A percentile compares a stretch with the other conserved stretches of the same genome.
phyloP scores from a whole-genome alignment of 176 grass and related monocot species.

The Oryza glaberrima region DNA sequence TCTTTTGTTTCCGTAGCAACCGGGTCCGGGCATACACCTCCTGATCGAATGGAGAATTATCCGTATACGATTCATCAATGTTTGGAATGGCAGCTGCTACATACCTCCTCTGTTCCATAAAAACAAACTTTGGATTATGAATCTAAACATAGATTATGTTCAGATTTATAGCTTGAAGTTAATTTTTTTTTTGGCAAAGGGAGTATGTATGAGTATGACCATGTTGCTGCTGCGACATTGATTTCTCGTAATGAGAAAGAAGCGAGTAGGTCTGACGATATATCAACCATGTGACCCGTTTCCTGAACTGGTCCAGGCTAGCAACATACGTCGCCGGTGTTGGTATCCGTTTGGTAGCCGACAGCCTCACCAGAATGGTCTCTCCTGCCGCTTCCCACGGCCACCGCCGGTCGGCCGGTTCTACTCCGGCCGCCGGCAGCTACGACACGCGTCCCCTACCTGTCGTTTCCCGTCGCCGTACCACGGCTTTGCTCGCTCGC shows the following conservation, averaged over 20 bases:
- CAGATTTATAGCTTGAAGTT: no score
- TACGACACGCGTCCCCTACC: not conserved
- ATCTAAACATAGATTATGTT: no score
- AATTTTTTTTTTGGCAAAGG: no score
- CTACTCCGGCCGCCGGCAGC: not conserved
- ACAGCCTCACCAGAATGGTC: constrained; percentile 41
- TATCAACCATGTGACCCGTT: constrained; percentile 22
- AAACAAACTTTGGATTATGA: no score
- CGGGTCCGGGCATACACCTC: not conserved
- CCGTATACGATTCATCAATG: not conserved
- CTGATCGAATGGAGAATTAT: not conserved
- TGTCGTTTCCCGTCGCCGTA: not conserved
- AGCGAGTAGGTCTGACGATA: not conserved
- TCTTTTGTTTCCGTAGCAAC: not conserved
- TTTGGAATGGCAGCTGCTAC: not conserved
- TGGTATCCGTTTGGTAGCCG: constrained; percentile 16
- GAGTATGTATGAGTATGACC: not conserved
- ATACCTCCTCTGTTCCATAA: no score
- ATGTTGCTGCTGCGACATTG: not conserved
- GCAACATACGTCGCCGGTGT: constrained; percentile 2
- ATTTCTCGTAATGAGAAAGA: not conserved
- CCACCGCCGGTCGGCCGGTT: not conserved
- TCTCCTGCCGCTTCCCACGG: not conserved
- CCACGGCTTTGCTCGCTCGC: not conserved
- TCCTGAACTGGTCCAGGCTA: not conserved